Percentiles rank a stretch among this genome's conserved stretches.
These are phyloP conservation scores for Ophiosphaerella herpotricha DNA, from an alignment of 2,329 filamentous ascomycete genomes.

Conservation along the genomic window DNA sequence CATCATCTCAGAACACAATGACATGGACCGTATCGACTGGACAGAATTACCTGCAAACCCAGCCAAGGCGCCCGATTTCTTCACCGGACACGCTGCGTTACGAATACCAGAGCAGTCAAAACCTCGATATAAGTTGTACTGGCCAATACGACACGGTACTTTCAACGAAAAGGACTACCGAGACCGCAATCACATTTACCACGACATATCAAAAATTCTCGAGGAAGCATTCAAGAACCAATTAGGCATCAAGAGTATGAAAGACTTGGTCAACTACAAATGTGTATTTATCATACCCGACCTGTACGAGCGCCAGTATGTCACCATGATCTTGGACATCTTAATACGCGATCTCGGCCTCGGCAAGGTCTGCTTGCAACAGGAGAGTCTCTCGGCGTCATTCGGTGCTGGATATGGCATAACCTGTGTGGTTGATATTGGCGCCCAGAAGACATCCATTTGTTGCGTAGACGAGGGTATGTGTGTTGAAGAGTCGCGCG, in stretches of 20 bases:
- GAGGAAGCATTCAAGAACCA: slow-evolving; percentile 87
- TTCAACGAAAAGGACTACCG: slow-evolving; percentile 89
- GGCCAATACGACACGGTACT: slow-evolving; percentile 85
- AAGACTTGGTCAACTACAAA: slow-evolving; percentile 86
- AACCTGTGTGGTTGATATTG: slow-evolving; percentile 93
- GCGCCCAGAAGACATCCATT: slow-evolving; percentile 95
- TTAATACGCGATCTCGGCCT: slow-evolving; percentile 89
- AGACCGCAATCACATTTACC: slow-evolving; percentile 76
- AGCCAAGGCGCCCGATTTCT: slow-evolving; percentile 70
- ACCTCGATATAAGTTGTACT: slow-evolving; percentile 89
- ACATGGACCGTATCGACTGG: slow-evolving; percentile 92
- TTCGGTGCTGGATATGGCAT: slow-evolving; percentile 95
- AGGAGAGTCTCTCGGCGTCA: slow-evolving; percentile 91
- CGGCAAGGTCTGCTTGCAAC: slow-evolving; percentile 86
- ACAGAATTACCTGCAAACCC: slow-evolving; percentile 72
- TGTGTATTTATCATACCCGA: slow-evolving; percentile 98
- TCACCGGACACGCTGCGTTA: slow-evolving; percentile 80
- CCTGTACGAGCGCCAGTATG: slow-evolving; percentile 91
- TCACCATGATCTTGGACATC: slow-evolving; percentile 81
- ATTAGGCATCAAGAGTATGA: slow-evolving; percentile 75
- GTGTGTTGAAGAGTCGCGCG: slow-evolving; percentile 88
- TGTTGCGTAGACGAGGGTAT: slow-evolving; percentile 97
- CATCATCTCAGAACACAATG: slow-evolving; percentile 90
- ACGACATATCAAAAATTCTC: slow-evolving; percentile 85
- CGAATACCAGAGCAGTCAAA: slow-evolving; percentile 87